A percentile compares a stretch with the other conserved stretches of the same genome.
Conservation (phyloP, 73 alveolate genomes). For the Breviolum minutum region DNA sequence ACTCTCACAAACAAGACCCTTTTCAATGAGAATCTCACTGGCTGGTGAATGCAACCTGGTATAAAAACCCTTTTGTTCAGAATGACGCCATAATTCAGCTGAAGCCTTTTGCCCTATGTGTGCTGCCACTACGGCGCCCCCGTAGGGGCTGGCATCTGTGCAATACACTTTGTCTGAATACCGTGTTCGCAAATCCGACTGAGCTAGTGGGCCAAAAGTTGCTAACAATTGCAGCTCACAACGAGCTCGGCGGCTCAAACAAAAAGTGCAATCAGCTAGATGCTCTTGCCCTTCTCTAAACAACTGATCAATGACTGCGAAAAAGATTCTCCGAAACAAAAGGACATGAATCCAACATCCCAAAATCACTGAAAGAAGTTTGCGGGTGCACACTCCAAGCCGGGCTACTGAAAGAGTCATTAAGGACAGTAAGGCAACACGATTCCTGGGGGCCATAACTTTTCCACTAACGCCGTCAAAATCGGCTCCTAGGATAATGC, state of each 20-base stretch:
- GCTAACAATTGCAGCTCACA: not conserved
- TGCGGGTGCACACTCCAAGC: not conserved
- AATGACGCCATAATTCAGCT: not conserved
- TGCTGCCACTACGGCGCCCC: too few species aligned
- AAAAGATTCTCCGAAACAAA: not conserved
- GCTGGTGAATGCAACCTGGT: not conserved
- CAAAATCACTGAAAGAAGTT: not conserved
- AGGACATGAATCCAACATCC: constrained; percentile 38
- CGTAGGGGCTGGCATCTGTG: too few species aligned
- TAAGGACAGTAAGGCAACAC: not conserved
- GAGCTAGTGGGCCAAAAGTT: not conserved
- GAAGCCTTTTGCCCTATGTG: too few species aligned
- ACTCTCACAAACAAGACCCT: not conserved
- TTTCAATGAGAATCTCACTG: not conserved
- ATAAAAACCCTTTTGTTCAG: not conserved
- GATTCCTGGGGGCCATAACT: not conserved
- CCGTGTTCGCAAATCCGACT: not conserved
- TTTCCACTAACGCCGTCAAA: not conserved
- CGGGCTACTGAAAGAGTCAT: not conserved
- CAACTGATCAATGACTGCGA: not conserved
- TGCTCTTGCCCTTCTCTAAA: not conserved
- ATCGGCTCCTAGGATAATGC: not conserved
- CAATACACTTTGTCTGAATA: not conserved
- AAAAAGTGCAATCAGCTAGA: too few species aligned
- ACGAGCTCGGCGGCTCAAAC: not conserved